phyloP scores from a whole-genome alignment of 805 yeast genomes.

The Diddensiella santjacobensis region DNA sequence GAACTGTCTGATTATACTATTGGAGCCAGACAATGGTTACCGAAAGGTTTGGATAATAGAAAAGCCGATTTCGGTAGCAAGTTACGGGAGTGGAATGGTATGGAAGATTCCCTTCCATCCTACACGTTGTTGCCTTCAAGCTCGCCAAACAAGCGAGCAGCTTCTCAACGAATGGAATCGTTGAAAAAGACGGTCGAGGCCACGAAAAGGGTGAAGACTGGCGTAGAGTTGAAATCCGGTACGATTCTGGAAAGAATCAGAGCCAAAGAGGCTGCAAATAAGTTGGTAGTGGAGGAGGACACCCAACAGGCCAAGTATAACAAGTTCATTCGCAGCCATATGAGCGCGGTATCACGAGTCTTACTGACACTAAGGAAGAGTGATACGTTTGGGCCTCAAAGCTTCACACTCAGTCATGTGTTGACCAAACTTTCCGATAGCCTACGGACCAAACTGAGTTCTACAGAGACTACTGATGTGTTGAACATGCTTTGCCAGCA shows the following conservation, averaged over 20 bases:
- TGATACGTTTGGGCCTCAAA: not conserved
- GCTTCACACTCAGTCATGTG: constrained; percentile 22
- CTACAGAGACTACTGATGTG: constrained; percentile 23
- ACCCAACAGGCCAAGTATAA: constrained; percentile 13
- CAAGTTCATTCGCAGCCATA: constrained; percentile 25
- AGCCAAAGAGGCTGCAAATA: constrained; percentile 28
- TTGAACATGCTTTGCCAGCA: constrained; percentile 21
- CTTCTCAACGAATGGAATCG: constrained; percentile 11
- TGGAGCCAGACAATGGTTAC: constrained; percentile 8
- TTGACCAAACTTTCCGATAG: constrained; percentile 23
- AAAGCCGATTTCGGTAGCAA: constrained; percentile 5
- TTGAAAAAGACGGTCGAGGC: constrained; percentile 13
- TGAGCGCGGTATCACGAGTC: constrained; percentile 24
- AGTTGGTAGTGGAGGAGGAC: constrained; percentile 1
- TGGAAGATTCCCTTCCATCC: not conserved
- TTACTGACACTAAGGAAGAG: constrained; percentile 19
- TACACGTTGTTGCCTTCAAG: not conserved
- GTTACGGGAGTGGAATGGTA: constrained; percentile 3
- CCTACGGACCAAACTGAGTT: constrained; percentile 22
- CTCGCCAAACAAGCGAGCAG: constrained; percentile 4
- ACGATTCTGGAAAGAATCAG: constrained; percentile 30
- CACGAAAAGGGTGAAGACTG: constrained; percentile 1
- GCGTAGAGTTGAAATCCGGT: constrained; percentile 9
- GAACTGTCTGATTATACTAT: not conserved
- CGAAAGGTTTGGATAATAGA: constrained; percentile 4